Conservation (phyloP, 2,329 filamentous ascomycete species). For the Diplodia sapinea region DNA sequence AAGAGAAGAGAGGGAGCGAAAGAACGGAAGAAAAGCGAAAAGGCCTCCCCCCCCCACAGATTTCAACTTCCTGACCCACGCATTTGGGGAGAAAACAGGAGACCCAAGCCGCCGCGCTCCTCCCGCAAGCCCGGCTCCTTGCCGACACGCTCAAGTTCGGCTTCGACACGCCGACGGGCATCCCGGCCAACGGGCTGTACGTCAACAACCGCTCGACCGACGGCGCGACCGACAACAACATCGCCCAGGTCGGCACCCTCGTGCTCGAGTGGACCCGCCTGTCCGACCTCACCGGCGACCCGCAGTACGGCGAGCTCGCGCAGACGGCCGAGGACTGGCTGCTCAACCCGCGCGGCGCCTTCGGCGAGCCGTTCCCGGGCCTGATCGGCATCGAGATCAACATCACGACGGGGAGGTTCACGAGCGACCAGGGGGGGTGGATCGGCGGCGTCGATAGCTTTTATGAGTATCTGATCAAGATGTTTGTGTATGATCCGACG, state of each 20-base stretch:
- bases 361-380: slow-evolving; percentile 75
- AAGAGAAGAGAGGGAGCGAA: not conserved
- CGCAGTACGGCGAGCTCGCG: slow-evolving; percentile 68
- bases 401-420: slow-evolving; percentile 69
- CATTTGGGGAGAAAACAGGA: slow-evolving; percentile 44
- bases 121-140: slow-evolving; percentile 70
- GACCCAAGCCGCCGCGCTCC: slow-evolving; percentile 66
- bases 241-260: slow-evolving; percentile 78
- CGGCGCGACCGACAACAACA: slow-evolving; percentile 65
- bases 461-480: slow-evolving; percentile 91
- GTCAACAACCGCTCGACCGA: slow-evolving; percentile 61
- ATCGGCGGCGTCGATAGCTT: slow-evolving; percentile 77
- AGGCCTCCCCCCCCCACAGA: not conserved
- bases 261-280: slow-evolving; percentile 85
- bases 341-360: slow-evolving; percentile 66
- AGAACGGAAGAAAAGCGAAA: too few relatives aligned
- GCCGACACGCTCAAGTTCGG: slow-evolving; percentile 77
- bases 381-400: slow-evolving; percentile 73
- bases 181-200: slow-evolving; percentile 73
- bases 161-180: slow-evolving; percentile 76
- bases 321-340: slow-evolving; percentile 73
- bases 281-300: slow-evolving; percentile 73
- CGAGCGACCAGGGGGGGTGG: slow-evolving; percentile 74
- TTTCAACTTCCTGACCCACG: not conserved
- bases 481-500: slow-evolving; percentile 77